phyloP scores from a whole-genome alignment of 192 early-diverging fungal genomes.

The Globomyces pollinis-pini region DNA sequence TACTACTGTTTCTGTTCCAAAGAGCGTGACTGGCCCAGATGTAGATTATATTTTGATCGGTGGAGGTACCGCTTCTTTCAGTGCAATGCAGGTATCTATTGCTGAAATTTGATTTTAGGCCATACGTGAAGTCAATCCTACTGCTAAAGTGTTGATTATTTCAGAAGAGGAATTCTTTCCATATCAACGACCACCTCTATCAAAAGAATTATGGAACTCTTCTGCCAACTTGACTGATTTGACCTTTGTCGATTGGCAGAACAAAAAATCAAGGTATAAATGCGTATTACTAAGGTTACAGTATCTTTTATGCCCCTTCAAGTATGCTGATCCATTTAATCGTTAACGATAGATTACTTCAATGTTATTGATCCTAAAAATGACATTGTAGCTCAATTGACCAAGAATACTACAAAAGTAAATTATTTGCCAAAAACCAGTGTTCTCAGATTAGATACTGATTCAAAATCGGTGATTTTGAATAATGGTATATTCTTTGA shows the following conservation, averaged over 20 bases:
- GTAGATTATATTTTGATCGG: constrained; percentile 21
- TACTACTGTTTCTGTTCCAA: too few species aligned
- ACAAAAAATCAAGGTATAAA: constrained; percentile 44
- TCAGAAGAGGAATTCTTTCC: constrained; percentile 45
- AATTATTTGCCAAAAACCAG: constrained; percentile 38
- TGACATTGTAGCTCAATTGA: neutral
- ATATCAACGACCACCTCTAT: constrained; percentile 58
- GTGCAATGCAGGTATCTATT: constrained; percentile 41
- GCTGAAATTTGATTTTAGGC: too few species aligned
- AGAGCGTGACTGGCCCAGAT: too few species aligned
- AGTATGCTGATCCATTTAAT: constrained; percentile 33
- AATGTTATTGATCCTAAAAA: neutral
- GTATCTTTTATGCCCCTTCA: constrained; percentile 1
- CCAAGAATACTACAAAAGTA: constrained; percentile 21
- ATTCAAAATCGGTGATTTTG: constrained; percentile 40
- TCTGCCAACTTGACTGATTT: constrained; percentile 26
- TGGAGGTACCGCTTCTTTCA: constrained; percentile 53
- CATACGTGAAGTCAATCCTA: constrained; percentile 50
- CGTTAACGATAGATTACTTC: neutral
- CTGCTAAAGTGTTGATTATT: constrained; percentile 55
- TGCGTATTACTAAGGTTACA: constrained; percentile 9
- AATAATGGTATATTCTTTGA: constrained; percentile 42
- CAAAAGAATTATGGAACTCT: constrained; percentile 61
- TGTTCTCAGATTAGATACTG: constrained; percentile 41
- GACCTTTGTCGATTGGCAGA: constrained; percentile 54